Conservation (phyloP, 169 alveolate species). For the Babesia ovata region DNA sequence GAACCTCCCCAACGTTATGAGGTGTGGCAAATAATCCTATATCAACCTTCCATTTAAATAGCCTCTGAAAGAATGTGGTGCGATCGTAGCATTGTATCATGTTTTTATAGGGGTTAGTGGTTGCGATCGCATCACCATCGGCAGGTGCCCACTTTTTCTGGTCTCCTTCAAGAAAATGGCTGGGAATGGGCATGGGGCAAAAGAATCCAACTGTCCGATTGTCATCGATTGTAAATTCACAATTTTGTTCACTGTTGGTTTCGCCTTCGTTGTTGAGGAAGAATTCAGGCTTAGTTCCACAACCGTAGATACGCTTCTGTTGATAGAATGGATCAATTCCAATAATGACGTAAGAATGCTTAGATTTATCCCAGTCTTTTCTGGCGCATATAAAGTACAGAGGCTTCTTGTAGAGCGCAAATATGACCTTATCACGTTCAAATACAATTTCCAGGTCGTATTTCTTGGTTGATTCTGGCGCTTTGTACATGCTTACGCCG, state of each 20-base stretch:
- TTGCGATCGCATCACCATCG: not conserved
- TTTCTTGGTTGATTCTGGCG: slow-evolving; percentile 19
- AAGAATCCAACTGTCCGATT: slow-evolving; percentile 20
- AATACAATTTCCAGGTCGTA: slow-evolving; percentile 30
- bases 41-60: slow-evolving; percentile 4
- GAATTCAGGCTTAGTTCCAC: slow-evolving; percentile 45
- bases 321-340: slow-evolving; percentile 43
- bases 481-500: slow-evolving; percentile 48
- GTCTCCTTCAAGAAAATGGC: slow-evolving; percentile 51
- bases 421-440: slow-evolving; percentile 14
- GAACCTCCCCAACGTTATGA: slow-evolving; percentile 22
- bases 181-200: slow-evolving; percentile 53
- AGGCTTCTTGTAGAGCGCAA: slow-evolving; percentile 35
- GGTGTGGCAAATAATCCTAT: not conserved
- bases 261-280: slow-evolving; percentile 28
- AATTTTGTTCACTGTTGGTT: not conserved
- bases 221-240: slow-evolving; percentile 26
- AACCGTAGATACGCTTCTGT: slow-evolving; percentile 21
- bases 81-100: slow-evolving; percentile 40
- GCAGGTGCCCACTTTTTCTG: slow-evolving; percentile 29
- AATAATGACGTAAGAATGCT: slow-evolving; percentile 13
- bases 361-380: not conserved
- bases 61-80: slow-evolving; percentile 1
- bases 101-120: slow-evolving; percentile 40
- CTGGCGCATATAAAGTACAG: slow-evolving; percentile 42